Evolutionary conservation across 2,329 filamentous ascomycete genomes (phyloP).

Genomic region (Neonectria magnoliae): DNA sequence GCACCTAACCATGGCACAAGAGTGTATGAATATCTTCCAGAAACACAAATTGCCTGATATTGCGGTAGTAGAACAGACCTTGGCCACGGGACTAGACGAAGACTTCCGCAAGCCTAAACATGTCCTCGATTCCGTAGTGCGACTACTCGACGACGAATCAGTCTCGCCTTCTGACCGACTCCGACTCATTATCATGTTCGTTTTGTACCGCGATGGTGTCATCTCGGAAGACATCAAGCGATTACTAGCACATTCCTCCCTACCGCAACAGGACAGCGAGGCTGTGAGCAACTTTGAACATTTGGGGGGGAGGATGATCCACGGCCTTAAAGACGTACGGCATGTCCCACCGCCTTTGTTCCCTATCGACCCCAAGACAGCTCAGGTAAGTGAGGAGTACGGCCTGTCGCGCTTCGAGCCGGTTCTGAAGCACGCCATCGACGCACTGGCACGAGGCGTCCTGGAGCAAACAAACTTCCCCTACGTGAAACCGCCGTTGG

Average conservation of each 20-base stretch:
- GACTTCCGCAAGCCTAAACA: conserved; percentile 93
- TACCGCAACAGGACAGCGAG: conserved; percentile 78
- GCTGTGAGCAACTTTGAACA: conserved; percentile 82
- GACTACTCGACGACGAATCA: conserved; percentile 86
- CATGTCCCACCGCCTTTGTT: conserved; percentile 76
- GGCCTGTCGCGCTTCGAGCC: conserved; percentile 89
- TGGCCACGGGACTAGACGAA: conserved; percentile 93
- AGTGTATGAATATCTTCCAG: conserved; percentile 95
- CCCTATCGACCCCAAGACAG: conserved; percentile 67
- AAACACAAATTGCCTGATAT: conserved; percentile 85
- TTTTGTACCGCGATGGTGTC: conserved; percentile 87
- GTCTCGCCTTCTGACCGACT: conserved; percentile 79
- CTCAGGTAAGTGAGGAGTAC: conserved; percentile 76
- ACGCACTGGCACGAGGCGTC: conserved; percentile 73
- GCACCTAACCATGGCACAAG: conserved; percentile 95
- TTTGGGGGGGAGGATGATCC: conserved; percentile 78
- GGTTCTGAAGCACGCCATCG: conserved; percentile 82
- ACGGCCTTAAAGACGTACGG: conserved; percentile 78
- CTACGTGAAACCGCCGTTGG: conserved; percentile 76
- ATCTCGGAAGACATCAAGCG: conserved; percentile 85
- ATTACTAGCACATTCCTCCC: conserved; percentile 81
- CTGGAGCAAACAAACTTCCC: conserved; percentile 76
- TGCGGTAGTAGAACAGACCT: conserved; percentile 86
- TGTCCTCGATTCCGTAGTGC: conserved; percentile 83
- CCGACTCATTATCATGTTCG: conserved; percentile 85